Evolutionary conservation across 2,329 filamentous ascomycete genomes (phyloP).

Genomic region (Fusarium veterinarium): DNA sequence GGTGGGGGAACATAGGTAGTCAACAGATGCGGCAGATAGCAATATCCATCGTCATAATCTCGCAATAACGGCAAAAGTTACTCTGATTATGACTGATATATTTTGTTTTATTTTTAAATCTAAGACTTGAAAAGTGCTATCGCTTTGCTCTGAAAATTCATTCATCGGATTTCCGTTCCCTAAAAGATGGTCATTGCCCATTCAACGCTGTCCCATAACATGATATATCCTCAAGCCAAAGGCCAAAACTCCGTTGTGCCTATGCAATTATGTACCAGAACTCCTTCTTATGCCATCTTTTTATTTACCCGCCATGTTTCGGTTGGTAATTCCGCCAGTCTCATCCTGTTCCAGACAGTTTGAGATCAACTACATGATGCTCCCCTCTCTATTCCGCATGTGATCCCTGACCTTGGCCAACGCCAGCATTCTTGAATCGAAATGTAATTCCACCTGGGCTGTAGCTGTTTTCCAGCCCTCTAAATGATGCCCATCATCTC

Average conservation of each 20-base stretch:
- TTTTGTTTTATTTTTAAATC: not conserved
- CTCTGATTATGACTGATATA: not conserved
- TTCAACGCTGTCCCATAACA: slow-evolving; percentile 14
- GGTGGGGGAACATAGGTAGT: not conserved
- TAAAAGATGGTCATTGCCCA: not conserved
- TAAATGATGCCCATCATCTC: slow-evolving; percentile 26
- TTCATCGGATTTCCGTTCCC: not conserved
- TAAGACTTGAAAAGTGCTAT: not conserved
- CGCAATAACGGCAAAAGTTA: not conserved
- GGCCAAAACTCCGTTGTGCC: slow-evolving; percentile 7
- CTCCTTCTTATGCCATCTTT: slow-evolving; percentile 27
- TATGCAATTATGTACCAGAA: slow-evolving; percentile 20
- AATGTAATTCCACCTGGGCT: slow-evolving; percentile 6
- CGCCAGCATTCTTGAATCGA: not conserved
- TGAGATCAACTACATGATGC: not conserved
- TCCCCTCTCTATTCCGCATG: not conserved
- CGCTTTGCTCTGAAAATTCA: not conserved
- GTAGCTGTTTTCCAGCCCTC: slow-evolving; percentile 33
- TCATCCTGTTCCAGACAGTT: not conserved
- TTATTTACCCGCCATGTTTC: not conserved
- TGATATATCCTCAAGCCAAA: not conserved
- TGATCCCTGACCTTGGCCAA: not conserved
- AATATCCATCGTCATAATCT: not conserved
- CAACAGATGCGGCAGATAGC: not conserved
- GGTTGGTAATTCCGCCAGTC: not conserved